phyloP scores from a whole-genome alignment of 202 grass and related monocot genomes.

The Zizania palustris region DNA sequence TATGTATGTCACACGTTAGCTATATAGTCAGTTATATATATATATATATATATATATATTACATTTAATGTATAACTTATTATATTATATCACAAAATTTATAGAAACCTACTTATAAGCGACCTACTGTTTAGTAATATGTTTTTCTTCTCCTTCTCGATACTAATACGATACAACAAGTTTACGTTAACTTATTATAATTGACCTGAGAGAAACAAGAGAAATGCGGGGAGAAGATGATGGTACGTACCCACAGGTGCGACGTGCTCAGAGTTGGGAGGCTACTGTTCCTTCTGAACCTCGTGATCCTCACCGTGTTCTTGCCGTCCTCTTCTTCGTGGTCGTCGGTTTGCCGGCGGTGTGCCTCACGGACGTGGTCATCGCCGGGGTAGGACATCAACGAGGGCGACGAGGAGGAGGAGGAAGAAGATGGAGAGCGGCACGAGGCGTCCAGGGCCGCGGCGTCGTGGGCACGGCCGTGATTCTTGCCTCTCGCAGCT shows the following conservation, averaged over 20 bases:
- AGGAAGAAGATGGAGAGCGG: background rate
- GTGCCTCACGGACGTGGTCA: background rate
- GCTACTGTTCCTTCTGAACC: slow-evolving; percentile 53
- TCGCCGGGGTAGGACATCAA: slow-evolving; percentile 45
- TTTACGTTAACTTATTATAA: no score
- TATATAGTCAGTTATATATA: no score
- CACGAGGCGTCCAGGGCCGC: slow-evolving; percentile 1
- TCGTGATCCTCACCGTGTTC: slow-evolving; percentile 48
- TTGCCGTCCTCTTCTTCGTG: slow-evolving; percentile 21
- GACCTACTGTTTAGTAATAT: no score
- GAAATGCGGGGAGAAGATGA: background rate
- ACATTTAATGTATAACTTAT: no score
- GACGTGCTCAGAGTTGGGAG: slow-evolving; percentile 41
- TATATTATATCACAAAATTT: no score
- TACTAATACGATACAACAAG: no score
- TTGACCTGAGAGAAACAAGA: slow-evolving; percentile 9
- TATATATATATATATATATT: no score
- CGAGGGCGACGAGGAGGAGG: slow-evolving; percentile 20
- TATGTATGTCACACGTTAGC: no score
- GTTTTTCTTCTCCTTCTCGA: no score
- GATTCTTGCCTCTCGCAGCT: background rate
- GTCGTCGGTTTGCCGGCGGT: background rate
- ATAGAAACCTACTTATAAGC: no score
- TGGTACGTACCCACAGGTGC: slow-evolving; percentile 60
- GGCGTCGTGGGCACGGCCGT: background rate